Percentiles rank a stretch among this genome's conserved stretches.
Evolutionary conservation across 192 early-diverging fungal species (phyloP).

Genomic region (Powellomyces hirtus): DNA sequence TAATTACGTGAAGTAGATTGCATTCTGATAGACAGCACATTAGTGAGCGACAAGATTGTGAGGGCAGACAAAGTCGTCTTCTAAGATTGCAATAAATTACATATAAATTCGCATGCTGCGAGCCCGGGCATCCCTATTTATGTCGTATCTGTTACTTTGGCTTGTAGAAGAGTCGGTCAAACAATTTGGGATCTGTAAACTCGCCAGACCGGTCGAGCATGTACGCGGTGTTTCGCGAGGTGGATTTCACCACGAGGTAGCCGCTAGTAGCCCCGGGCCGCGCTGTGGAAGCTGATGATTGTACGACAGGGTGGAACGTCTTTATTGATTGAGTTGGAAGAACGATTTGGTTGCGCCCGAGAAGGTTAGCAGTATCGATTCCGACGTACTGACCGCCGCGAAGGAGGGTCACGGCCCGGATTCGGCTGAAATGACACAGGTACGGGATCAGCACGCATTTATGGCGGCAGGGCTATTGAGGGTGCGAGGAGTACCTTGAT

Average conservation of each 20-base stretch:
- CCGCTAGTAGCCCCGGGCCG: not conserved
- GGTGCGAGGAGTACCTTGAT: not conserved
- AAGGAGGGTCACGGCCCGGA: constrained; percentile 4
- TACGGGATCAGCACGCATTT: not conserved
- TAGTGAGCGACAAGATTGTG: too few species aligned
- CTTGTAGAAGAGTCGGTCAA: constrained; percentile 13
- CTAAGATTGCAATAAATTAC: too few species aligned
- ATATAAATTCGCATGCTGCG: too few species aligned
- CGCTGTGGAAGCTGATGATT: not conserved
- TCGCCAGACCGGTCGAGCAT: constrained; percentile 18
- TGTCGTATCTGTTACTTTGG: not conserved
- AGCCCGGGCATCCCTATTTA: too few species aligned
- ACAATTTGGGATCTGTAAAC: constrained; percentile 7
- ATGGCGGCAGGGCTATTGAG: too few species aligned
- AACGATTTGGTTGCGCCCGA: constrained; percentile 7
- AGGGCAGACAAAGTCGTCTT: too few species aligned
- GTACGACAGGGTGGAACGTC: not conserved
- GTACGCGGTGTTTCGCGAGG: not conserved
- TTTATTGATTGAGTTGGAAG: not conserved
- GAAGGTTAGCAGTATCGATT: constrained; percentile 16
- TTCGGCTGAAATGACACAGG: not conserved
- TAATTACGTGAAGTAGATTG: too few species aligned
- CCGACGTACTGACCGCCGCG: constrained; percentile 13
- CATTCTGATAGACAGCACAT: too few species aligned
- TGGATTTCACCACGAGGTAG: constrained; percentile 11